phyloP scores from a whole-genome alignment of 2,329 filamentous ascomycete genomes.

The Ceratocystis harringtonii region DNA sequence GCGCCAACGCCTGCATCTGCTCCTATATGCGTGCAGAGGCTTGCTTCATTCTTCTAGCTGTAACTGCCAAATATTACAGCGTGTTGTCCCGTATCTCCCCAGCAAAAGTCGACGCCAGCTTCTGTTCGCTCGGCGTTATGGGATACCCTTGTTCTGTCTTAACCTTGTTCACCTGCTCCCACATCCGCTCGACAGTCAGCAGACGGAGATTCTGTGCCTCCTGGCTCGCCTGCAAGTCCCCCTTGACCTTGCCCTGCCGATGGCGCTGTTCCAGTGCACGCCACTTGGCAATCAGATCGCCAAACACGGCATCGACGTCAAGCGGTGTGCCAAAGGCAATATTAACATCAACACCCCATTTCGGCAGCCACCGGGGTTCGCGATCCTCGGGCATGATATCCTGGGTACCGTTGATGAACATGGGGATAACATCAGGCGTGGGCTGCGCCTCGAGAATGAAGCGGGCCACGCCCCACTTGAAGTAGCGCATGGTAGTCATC shows the following conservation, averaged over 20 bases:
- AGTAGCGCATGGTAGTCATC: slow-evolving; percentile 71
- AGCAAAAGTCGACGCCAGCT: slow-evolving; percentile 68
- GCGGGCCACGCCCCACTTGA: slow-evolving; percentile 92
- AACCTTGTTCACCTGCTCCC: slow-evolving; percentile 67
- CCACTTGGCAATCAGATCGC: slow-evolving; percentile 63
- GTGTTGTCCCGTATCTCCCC: slow-evolving; percentile 25
- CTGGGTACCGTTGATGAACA: slow-evolving; percentile 87
- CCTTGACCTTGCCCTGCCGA: slow-evolving; percentile 27
- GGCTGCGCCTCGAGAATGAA: slow-evolving; percentile 82
- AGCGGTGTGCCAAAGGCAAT: slow-evolving; percentile 68
- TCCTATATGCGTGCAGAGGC: background rate
- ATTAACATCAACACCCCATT: slow-evolving; percentile 52
- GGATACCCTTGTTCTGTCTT: slow-evolving; percentile 55
- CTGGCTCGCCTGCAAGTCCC: slow-evolving; percentile 49
- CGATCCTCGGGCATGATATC: slow-evolving; percentile 76
- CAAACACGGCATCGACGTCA: slow-evolving; percentile 60
- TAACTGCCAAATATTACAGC: background rate
- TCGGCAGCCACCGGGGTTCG: slow-evolving; percentile 69
- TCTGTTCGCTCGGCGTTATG: slow-evolving; percentile 65
- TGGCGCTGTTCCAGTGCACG: slow-evolving; percentile 27
- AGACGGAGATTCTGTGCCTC: slow-evolving; percentile 59
- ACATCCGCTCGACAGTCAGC: slow-evolving; percentile 64
- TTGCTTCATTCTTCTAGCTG: background rate
- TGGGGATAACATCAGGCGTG: slow-evolving; percentile 75
- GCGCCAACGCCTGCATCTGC: background rate